Percentiles rank a stretch among this genome's conserved stretches.
These are phyloP conservation scores for Septoria petroselini DNA, from an alignment of 2,329 filamentous ascomycete species.

Conservation along the genomic window DNA sequence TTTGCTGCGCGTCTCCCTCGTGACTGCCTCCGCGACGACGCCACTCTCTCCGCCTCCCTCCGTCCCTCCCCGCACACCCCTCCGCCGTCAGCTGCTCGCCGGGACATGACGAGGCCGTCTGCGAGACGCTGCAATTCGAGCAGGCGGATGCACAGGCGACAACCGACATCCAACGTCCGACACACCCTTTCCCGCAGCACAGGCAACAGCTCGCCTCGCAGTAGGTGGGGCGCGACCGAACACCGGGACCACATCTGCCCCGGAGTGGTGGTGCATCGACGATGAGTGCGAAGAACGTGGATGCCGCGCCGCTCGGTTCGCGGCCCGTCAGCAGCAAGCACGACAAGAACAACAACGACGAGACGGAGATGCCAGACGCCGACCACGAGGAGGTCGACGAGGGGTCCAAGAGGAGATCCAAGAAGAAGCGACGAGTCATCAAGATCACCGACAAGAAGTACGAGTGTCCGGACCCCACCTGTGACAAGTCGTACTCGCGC, in stretches of 20 bases:
- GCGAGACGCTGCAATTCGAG: slow-evolving; percentile 12
- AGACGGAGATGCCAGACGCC: slow-evolving; percentile 26
- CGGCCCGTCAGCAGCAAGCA: slow-evolving; percentile 17
- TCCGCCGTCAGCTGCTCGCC: slow-evolving; percentile 6
- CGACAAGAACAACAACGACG: slow-evolving; percentile 16
- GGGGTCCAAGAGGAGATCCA: slow-evolving; percentile 26
- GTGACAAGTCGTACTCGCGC: slow-evolving; percentile 92
- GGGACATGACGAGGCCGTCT: slow-evolving; percentile 22
- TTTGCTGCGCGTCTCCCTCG: background rate
- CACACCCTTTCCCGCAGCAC: slow-evolving; percentile 9
- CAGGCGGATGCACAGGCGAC: slow-evolving; percentile 25
- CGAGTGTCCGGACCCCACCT: slow-evolving; percentile 74
- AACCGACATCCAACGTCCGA: slow-evolving; percentile 19
- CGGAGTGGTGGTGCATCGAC: slow-evolving; percentile 10
- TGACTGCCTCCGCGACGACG: slow-evolving; percentile 8
- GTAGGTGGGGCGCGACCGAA: slow-evolving; percentile 1
- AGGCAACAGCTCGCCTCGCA: slow-evolving; percentile 2
- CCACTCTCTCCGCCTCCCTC: background rate
- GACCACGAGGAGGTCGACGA: slow-evolving; percentile 31
- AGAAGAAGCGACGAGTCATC: slow-evolving; percentile 37
- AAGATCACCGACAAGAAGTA: slow-evolving; percentile 60
- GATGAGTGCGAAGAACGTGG: slow-evolving; percentile 16
- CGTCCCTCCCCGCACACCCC: background rate
- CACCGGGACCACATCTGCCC: background rate
- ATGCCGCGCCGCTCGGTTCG: slow-evolving; percentile 14